Percentiles rank a stretch among this genome's conserved stretches.
These are phyloP conservation scores for Fusarium oligoseptatum DNA, from an alignment of 2,329 filamentous ascomycete species.

Conservation along the genomic window DNA sequence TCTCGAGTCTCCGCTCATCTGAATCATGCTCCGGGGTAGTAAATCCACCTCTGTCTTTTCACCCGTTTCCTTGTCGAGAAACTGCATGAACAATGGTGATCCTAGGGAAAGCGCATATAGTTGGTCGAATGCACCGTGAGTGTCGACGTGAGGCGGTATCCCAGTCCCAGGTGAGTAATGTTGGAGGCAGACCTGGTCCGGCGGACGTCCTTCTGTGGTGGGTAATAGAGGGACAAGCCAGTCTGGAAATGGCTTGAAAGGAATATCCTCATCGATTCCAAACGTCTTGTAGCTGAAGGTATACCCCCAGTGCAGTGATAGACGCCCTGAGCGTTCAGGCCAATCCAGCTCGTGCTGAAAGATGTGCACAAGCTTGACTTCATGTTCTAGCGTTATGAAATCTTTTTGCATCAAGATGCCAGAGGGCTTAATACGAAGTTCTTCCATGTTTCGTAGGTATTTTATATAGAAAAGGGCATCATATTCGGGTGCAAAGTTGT, in stretches of 20 bases:
- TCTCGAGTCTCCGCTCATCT: conserved; percentile 63
- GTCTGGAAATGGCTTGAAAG: conserved; percentile 63
- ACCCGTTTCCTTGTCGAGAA: conserved; percentile 48
- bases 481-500: not conserved
- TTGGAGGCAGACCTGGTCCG: conserved; percentile 71
- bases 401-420: conserved; percentile 60
- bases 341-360: conserved; percentile 61
- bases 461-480: not conserved
- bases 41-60: conserved; percentile 61
- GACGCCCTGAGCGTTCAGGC: conserved; percentile 59
- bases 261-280: conserved; percentile 63
- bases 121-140: conserved; percentile 62
- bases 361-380: conserved; percentile 56
- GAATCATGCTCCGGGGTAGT: conserved; percentile 62
- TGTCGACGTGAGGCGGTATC: conserved; percentile 73
- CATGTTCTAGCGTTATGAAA: conserved; percentile 61
- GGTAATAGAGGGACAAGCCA: conserved; percentile 66
- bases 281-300: conserved; percentile 72
- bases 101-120: conserved; percentile 61
- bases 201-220: conserved; percentile 56
- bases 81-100: conserved; percentile 59
- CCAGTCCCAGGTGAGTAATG: conserved; percentile 71
- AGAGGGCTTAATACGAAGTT: conserved; percentile 45
- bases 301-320: conserved; percentile 68
- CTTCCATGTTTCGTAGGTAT: conserved; percentile 41